Evolutionary conservation across 306 rosid species (phyloP).

Genomic region (Rosa rugosa): DNA sequence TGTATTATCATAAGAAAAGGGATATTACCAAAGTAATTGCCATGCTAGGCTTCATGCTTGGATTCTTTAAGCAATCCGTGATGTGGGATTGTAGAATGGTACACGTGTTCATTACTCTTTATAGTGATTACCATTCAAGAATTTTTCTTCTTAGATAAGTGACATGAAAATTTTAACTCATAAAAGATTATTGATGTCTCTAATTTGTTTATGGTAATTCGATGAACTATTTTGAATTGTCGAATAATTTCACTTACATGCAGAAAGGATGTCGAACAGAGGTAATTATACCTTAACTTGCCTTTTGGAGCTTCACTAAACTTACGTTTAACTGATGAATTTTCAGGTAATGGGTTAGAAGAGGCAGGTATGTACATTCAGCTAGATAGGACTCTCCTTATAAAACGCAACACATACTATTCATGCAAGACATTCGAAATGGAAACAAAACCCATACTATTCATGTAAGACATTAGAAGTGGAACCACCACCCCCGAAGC

Average conservation of each 20-base stretch:
- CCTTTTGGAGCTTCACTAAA: too few relatives aligned
- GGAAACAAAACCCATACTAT: neutral
- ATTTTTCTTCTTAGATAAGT: too few relatives aligned
- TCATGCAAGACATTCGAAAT: neutral
- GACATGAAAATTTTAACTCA: too few relatives aligned
- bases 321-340: too few relatives aligned
- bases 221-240: too few relatives aligned
- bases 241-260: neutral
- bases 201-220: neutral
- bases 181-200: too few relatives aligned
- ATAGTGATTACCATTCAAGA: too few relatives aligned
- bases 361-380: too few relatives aligned
- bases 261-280: neutral
- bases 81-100: neutral
- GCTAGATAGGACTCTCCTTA: too few relatives aligned
- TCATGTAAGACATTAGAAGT: neutral
- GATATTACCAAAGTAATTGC: neutral
- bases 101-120: neutral
- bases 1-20: neutral
- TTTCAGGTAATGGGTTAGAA: neutral
- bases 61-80: too few relatives aligned
- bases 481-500: neutral
- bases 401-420: neutral
- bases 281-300: too few relatives aligned
- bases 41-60: neutral